Evolutionary conservation across 805 yeast species (phyloP).

Genomic region (Hermanozyma aechmeae): DNA sequence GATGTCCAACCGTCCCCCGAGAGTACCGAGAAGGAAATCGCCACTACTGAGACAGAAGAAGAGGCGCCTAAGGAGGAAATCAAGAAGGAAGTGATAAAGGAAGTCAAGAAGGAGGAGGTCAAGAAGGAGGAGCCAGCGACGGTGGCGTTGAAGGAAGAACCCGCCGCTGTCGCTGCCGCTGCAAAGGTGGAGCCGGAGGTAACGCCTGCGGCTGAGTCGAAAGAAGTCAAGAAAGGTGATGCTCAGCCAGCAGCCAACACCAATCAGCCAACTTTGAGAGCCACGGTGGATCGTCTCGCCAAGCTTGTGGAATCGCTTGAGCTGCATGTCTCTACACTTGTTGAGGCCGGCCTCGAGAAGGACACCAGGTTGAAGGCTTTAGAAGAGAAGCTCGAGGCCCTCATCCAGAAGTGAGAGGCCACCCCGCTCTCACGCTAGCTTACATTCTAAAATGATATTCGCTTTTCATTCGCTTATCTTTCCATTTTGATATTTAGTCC

Average conservation of each 20-base stretch:
- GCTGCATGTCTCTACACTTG: slow-evolving; percentile 40
- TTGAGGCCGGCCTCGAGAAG: slow-evolving; percentile 49
- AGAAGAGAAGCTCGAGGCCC: slow-evolving; percentile 52
- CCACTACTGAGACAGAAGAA: slow-evolving; percentile 3
- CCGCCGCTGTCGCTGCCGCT: slow-evolving; percentile 3
- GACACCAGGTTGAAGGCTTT: slow-evolving; percentile 51
- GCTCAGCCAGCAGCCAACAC: slow-evolving; percentile 9
- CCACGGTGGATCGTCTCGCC: slow-evolving; percentile 61
- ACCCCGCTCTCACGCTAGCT: no score
- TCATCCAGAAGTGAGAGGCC: slow-evolving; percentile 14
- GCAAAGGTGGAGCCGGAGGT: slow-evolving; percentile 5
- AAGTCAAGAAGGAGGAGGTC: neutral
- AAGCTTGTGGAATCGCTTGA: slow-evolving; percentile 50
- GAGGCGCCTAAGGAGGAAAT: neutral
- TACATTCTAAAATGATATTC: no score
- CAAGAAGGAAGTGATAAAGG: slow-evolving; percentile 7
- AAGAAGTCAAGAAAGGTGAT: slow-evolving; percentile 14
- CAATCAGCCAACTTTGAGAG: slow-evolving; percentile 48
- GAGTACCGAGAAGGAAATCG: slow-evolving; percentile 2
- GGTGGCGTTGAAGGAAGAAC: slow-evolving; percentile 7
- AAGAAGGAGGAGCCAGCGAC: slow-evolving; percentile 3
- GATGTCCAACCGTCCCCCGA: slow-evolving; percentile 9
- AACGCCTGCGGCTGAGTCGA: slow-evolving; percentile 7
- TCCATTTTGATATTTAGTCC: no score
- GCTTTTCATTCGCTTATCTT: no score